These are phyloP conservation scores for Penicillium chermesinum DNA, from an alignment of 495 filamentous ascomycete species.

Conservation along the genomic window DNA sequence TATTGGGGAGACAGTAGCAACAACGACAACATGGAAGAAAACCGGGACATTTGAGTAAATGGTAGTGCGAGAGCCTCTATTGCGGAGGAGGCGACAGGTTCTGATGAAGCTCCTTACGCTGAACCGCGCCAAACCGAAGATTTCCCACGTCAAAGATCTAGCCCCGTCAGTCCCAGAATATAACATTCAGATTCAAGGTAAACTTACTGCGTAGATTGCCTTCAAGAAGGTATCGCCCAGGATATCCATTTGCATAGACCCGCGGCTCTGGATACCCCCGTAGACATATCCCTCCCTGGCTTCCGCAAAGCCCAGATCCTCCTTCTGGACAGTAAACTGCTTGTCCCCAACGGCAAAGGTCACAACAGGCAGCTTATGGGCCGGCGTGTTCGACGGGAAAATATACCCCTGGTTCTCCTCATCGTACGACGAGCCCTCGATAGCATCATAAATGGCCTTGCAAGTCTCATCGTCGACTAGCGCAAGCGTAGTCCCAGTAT, in stretches of 20 bases:
- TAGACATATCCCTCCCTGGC: constrained; percentile 58
- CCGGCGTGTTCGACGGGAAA: constrained; percentile 54
- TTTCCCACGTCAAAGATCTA: constrained; percentile 77
- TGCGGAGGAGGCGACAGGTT: constrained; percentile 26
- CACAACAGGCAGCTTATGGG: constrained; percentile 58
- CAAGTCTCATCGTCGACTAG: constrained; percentile 63
- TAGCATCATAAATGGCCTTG: constrained; percentile 63
- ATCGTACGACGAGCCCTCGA: constrained; percentile 64
- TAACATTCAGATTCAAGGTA: neutral
- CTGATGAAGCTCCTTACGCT: constrained; percentile 55
- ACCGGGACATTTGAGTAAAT: too few relatives aligned
- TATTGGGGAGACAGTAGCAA: too few relatives aligned
- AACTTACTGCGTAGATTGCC: constrained; percentile 66
- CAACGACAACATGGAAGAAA: too few relatives aligned
- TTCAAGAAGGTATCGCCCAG: constrained; percentile 71
- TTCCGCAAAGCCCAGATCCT: constrained; percentile 61
- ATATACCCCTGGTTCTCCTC: constrained; percentile 60
- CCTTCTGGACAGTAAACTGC: constrained; percentile 65
- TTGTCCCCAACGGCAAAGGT: constrained; percentile 63
- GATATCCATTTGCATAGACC: constrained; percentile 63
- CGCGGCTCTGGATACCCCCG: constrained; percentile 71
- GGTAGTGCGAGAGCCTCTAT: neutral
- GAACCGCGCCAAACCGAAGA: constrained; percentile 62
- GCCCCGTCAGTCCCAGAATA: neutral
- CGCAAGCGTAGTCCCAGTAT: constrained; percentile 72